phyloP scores from a whole-genome alignment of 2,329 filamentous ascomycete species.

The Fusarium torreyae region DNA sequence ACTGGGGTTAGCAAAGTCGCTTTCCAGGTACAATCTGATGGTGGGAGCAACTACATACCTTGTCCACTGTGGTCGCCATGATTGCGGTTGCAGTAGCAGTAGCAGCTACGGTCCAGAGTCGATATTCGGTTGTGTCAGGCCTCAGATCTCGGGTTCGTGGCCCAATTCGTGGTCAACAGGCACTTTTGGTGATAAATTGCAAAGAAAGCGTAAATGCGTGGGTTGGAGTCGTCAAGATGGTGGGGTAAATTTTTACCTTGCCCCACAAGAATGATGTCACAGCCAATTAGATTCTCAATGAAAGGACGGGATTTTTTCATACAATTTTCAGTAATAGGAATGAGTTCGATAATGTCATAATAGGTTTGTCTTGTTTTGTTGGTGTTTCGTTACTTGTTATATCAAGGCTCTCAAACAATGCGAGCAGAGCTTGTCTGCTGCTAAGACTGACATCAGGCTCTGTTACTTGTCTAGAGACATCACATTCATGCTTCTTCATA shows the following conservation, averaged over 20 bases:
- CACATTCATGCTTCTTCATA: conserved; percentile 30
- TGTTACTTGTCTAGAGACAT: conserved; percentile 26
- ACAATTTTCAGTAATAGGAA: too few relatives aligned
- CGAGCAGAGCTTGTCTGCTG: conserved; percentile 8
- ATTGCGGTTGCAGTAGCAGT: conserved; percentile 57
- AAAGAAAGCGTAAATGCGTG: conserved; percentile 43
- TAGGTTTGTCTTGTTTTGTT: conserved; percentile 13
- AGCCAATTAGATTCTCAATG: conserved; percentile 27
- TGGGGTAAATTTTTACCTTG: conserved; percentile 59
- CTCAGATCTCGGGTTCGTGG: conserved; percentile 40
- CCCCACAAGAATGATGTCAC: conserved; percentile 52
- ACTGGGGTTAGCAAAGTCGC: conserved; percentile 54
- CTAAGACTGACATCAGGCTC: conserved; percentile 21
- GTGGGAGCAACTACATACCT: conserved; percentile 69
- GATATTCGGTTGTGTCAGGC: conserved; percentile 29
- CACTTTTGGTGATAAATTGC: conserved; percentile 47
- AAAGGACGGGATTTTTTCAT: too few relatives aligned
- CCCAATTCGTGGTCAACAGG: conserved; percentile 33
- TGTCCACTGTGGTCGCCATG: conserved; percentile 98
- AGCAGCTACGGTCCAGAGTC: conserved; percentile 29
- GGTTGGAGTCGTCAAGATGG: conserved; percentile 50
- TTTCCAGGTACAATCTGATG: conserved; percentile 11
- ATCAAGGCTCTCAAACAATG: conserved; percentile 24
- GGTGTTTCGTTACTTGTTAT: conserved; percentile 32
- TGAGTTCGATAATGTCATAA: background rate